These are phyloP conservation scores for Wallacemonas sp. DNA, from an alignment of 208 protist species.

Conservation along the genomic window DNA sequence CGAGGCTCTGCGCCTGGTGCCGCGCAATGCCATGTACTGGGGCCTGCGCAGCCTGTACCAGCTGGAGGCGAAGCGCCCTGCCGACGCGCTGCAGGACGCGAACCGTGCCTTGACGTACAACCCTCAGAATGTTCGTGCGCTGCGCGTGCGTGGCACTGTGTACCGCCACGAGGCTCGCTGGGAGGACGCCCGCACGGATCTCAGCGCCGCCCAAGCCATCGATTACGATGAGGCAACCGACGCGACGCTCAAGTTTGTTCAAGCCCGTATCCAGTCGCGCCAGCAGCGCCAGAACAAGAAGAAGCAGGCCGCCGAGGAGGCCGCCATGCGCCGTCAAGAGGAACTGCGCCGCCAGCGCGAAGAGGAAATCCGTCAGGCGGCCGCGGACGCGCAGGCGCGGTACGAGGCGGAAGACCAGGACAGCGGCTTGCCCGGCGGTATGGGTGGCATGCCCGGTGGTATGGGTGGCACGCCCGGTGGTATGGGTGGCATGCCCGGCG, in stretches of 20 bases:
- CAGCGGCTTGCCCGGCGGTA: conserved; percentile 22
- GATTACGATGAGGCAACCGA: conserved; percentile 72
- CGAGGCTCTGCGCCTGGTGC: conserved; percentile 54
- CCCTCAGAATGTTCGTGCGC: conserved; percentile 69
- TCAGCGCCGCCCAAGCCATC: conserved; percentile 63
- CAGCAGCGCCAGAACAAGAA: conserved; percentile 30
- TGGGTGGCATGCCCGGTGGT: conserved; percentile 50
- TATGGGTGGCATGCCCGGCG: conserved; percentile 35
- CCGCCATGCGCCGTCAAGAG: conserved; percentile 21
- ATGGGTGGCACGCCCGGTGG: conserved; percentile 44
- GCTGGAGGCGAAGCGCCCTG: conserved; percentile 42
- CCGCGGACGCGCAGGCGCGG: conserved; percentile 13
- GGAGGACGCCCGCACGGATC: conserved; percentile 64
- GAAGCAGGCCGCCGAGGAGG: conserved; percentile 46
- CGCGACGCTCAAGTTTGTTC: conserved; percentile 46
- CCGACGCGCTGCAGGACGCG: conserved; percentile 61
- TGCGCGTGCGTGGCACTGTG: conserved; percentile 70
- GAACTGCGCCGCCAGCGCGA: conserved; percentile 47
- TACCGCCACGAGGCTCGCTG: conserved; percentile 66
- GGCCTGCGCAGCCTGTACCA: conserved; percentile 58
- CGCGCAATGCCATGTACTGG: conserved; percentile 78
- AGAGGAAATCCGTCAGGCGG: conserved; percentile 26
- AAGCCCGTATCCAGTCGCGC: conserved; percentile 30
- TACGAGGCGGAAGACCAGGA: conserved; percentile 14
- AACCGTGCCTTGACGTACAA: conserved; percentile 56